A percentile compares a stretch with the other conserved stretches of the same genome.
Conservation (phyloP, 2,329 filamentous ascomycete species). For the Acrodontium crateriforme region DNA sequence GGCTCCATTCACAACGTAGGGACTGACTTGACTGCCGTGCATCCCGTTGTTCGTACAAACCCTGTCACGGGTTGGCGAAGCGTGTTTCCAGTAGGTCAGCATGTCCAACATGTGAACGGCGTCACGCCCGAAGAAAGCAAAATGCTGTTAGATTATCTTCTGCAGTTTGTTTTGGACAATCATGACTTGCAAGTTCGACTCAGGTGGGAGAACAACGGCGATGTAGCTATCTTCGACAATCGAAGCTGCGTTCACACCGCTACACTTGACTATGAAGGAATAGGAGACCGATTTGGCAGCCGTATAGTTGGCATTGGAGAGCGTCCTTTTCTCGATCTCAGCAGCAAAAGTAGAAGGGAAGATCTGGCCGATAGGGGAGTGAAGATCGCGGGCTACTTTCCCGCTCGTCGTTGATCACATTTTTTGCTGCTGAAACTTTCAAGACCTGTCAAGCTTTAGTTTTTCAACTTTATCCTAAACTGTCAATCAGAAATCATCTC, state of each 20-base stretch:
- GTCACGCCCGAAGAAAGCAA: slow-evolving; percentile 23
- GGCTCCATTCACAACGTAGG: slow-evolving; percentile 39
- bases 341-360: slow-evolving; percentile 30
- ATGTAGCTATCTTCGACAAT: slow-evolving; percentile 49
- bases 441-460: too few relatives aligned
- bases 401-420: too few relatives aligned
- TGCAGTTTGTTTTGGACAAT: slow-evolving; percentile 33
- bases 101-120: slow-evolving; percentile 41
- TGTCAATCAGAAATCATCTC: too few relatives aligned
- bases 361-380: too few relatives aligned
- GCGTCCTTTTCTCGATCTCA: slow-evolving; percentile 40
- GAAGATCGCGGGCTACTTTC: too few relatives aligned
- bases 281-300: slow-evolving; percentile 39
- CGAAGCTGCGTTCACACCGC: slow-evolving; percentile 45
- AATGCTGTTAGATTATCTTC: slow-evolving; percentile 13
- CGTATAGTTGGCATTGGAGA: slow-evolving; percentile 42
- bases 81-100: slow-evolving; percentile 46
- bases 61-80: slow-evolving; percentile 50
- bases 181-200: slow-evolving; percentile 58
- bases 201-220: slow-evolving; percentile 45
- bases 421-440: too few relatives aligned
- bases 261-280: slow-evolving; percentile 47
- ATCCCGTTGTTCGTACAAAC: slow-evolving; percentile 45
- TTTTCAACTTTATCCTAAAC: too few relatives aligned
- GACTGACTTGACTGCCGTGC: slow-evolving; percentile 30